Conservation (phyloP, 1,284 basidiomycete genomes). For the Apiotrichum akiyoshidainum region DNA sequence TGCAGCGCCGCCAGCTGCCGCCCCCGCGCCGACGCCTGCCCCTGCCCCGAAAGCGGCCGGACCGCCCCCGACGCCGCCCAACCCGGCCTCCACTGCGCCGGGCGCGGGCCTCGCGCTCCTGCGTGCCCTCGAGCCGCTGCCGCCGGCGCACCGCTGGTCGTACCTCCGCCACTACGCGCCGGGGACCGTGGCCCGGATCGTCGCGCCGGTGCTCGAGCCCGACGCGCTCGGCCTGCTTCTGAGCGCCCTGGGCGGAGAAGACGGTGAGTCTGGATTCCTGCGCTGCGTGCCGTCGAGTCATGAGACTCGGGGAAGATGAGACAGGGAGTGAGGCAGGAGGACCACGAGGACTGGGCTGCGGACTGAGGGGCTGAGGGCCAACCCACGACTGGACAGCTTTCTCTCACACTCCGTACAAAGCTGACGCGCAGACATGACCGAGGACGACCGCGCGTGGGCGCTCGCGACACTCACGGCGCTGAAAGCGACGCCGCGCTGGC, state of each 20-base stretch:
- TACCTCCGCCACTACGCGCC: constrained; percentile 28
- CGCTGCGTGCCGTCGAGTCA: neutral
- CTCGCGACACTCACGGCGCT: constrained; percentile 26
- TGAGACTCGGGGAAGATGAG: too few relatives aligned
- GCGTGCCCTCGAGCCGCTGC: constrained; percentile 17
- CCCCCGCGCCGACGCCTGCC: constrained; percentile 4
- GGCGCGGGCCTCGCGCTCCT: constrained; percentile 39
- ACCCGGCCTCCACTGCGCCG: constrained; percentile 28
- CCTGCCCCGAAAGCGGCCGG: constrained; percentile 3
- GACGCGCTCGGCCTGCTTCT: constrained; percentile 39
- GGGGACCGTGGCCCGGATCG: constrained; percentile 23
- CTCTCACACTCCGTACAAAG: neutral
- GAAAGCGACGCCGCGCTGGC: constrained; percentile 30
- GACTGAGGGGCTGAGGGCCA: too few relatives aligned
- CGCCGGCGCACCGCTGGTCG: constrained; percentile 10
- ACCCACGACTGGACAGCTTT: too few relatives aligned
- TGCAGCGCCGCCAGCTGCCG: constrained; percentile 1
- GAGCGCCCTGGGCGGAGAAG: constrained; percentile 10
- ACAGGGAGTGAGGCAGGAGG: too few relatives aligned
- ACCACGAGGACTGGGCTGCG: too few relatives aligned
- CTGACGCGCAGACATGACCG: neutral
- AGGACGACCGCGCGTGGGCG: constrained; percentile 1
- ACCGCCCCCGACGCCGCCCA: constrained; percentile 15
- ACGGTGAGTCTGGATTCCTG: neutral
- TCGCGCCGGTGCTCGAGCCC: constrained; percentile 39